Evolutionary conservation across 75 land plant genomes (phyloP), one percentile per base, ranked within the genome.

Genomic region (Chamaecyparis obtusa): DNA sequence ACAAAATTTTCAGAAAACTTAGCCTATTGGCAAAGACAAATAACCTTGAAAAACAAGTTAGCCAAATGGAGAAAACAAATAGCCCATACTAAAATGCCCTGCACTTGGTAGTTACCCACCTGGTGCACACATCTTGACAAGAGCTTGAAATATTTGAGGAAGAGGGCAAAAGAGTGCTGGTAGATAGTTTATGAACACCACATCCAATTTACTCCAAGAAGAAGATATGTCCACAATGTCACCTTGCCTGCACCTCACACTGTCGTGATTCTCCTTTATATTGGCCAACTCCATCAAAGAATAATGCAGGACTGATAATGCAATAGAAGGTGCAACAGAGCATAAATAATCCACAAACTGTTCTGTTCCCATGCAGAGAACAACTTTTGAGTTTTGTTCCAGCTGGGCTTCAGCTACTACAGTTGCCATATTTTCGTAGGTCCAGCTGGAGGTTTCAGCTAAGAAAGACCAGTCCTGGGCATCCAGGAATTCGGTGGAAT

Each of bases 381-480:
- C 75, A 39, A 94, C 89, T 77, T 76, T 88, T 30, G 94, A 90
- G 51, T 17, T 17, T 10, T 77, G 86, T 30, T 49, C 87, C 67
- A 93, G 48, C 32, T 84, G 83, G 2, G 91, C 95, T 3, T 93
- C 92, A 36, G 86, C 74, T 35, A 93, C 88, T 30, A 94, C 88
- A 44, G 79, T 57, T 37, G 44, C 32, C 75, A 69, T 83, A 74
- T 89, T 92, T 80, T 74, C 33, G 27, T 72, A 57, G 1, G 71
- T 19, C 13, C 77, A 37, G 77, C 85, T 88, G 27, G 85, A 36
- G 44, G 24, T 39, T 19, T 79, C 8, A 2, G 91, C 92, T 13
- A 94, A 87, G 86, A 94, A 93, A 35, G 95, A 94, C 92, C 93
- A 94, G 84, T 94, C 95, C 9, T 32, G 33, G 77, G 86, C 88